These are phyloP conservation scores for Pisolithus sp. DNA, from an alignment of 768 basidiomycete genomes.

Conservation along the genomic window DNA sequence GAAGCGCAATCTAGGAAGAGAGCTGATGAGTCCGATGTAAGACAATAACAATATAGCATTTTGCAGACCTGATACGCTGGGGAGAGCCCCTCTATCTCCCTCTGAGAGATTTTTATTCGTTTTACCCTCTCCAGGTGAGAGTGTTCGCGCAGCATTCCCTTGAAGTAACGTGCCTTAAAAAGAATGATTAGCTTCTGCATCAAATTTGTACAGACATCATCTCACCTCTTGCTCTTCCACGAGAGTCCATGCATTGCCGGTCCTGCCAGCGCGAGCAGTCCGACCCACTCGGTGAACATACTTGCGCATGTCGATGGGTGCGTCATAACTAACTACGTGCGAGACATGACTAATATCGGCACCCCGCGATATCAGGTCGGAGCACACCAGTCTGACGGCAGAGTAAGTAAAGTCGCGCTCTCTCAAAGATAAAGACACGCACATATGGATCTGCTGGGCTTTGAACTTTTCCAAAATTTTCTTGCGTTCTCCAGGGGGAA, in stretches of 20 bases:
- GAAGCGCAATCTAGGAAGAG: conserved; percentile 22
- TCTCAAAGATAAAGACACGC: conserved; percentile 20
- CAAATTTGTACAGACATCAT: not conserved
- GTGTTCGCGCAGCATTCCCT: conserved; percentile 67
- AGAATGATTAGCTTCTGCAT: conserved; percentile 1
- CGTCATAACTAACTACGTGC: conserved; percentile 94
- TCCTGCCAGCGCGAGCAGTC: conserved; percentile 87
- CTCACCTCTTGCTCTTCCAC: conserved; percentile 89
- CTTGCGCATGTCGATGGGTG: conserved; percentile 92
- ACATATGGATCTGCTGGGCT: conserved; percentile 79
- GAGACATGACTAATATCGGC: conserved; percentile 91
- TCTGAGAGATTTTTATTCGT: conserved; percentile 54
- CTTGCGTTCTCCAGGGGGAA: conserved; percentile 66
- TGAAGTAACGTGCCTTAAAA: conserved; percentile 78
- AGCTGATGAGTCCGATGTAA: not conserved
- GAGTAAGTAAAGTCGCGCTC: conserved; percentile 3
- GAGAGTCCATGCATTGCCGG: conserved; percentile 70
- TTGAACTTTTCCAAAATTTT: conserved; percentile 76
- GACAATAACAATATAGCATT: not conserved
- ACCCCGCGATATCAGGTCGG: conserved; percentile 92
- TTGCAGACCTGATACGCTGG: conserved; percentile 61
- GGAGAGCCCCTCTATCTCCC: conserved; percentile 49
- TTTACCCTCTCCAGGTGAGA: conserved; percentile 67
- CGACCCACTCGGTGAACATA: conserved; percentile 97
- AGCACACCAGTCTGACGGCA: conserved; percentile 77